Evolutionary conservation across 1,139 yeast species (phyloP).

Genomic region (Pichia sp.): DNA sequence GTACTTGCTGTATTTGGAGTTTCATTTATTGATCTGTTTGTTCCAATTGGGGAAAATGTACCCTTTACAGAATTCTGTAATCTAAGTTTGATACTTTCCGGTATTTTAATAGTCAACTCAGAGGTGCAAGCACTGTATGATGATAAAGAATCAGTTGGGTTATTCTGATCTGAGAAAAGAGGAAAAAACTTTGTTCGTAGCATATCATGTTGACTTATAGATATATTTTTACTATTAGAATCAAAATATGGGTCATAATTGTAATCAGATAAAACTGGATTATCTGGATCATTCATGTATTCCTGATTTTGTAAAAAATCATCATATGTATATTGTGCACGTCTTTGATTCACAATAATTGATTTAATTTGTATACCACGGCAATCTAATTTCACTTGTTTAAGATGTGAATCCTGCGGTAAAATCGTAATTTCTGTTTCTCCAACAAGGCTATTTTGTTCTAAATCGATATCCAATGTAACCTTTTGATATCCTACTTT

Average conservation of each 20-base stretch:
- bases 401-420: conserved; percentile 59
- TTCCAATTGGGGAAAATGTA: conserved; percentile 38
- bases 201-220: conserved; percentile 57
- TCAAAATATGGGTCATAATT: conserved; percentile 39
- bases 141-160: conserved; percentile 54
- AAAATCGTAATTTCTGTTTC: conserved; percentile 75
- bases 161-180: conserved; percentile 53
- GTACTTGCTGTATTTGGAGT: conserved; percentile 38
- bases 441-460: conserved; percentile 52
- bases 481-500: conserved; percentile 67
- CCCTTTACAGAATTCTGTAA: conserved; percentile 47
- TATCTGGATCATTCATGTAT: conserved; percentile 26
- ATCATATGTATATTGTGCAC: conserved; percentile 43
- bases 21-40: conserved; percentile 30
- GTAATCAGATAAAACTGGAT: conserved; percentile 30
- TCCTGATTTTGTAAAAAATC: conserved; percentile 38
- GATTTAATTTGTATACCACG: conserved; percentile 65
- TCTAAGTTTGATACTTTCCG: conserved; percentile 61
- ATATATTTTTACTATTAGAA: conserved; percentile 38
- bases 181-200: conserved; percentile 59
- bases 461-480: conserved; percentile 58
- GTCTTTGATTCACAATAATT: conserved; percentile 56
- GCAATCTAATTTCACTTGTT: conserved; percentile 66
- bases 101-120: conserved; percentile 65
- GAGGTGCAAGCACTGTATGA: conserved; percentile 47